Percentiles rank a stretch among this genome's conserved stretches.
phyloP scores from a whole-genome alignment of 768 basidiomycete species.

The Leccinum subtestaceum region DNA sequence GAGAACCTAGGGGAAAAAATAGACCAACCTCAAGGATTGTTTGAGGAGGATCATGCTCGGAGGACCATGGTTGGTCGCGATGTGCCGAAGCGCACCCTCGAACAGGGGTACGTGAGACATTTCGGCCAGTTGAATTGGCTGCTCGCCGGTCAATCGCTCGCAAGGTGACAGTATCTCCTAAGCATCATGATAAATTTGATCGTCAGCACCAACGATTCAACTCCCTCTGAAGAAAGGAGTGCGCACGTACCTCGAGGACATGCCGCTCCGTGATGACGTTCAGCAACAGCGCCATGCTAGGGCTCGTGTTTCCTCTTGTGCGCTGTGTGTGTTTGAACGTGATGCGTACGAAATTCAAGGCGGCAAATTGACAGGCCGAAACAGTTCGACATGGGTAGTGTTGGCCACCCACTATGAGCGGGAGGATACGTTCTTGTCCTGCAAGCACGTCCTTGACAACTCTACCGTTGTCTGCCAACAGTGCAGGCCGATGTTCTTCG shows the following conservation, averaged over 20 bases:
- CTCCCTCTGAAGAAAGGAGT: too few species aligned
- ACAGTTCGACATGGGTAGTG: slow-evolving; percentile 40
- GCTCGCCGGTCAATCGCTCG: slow-evolving; percentile 42
- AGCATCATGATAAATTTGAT: not conserved
- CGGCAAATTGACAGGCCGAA: slow-evolving; percentile 61
- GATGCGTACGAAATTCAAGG: slow-evolving; percentile 57
- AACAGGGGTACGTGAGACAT: slow-evolving; percentile 50
- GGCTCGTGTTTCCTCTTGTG: not conserved
- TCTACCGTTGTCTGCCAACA: slow-evolving; percentile 9
- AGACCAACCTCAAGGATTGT: slow-evolving; percentile 23
- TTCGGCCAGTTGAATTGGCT: slow-evolving; percentile 50
- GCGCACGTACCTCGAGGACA: slow-evolving; percentile 21
- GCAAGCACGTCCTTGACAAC: slow-evolving; percentile 25
- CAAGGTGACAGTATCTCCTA: slow-evolving; percentile 56
- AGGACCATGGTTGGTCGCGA: slow-evolving; percentile 31
- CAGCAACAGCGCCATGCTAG: slow-evolving; percentile 13
- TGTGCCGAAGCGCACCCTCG: slow-evolving; percentile 30
- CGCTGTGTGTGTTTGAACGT: slow-evolving; percentile 32
- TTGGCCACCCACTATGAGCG: slow-evolving; percentile 40
- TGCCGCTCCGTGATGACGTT: slow-evolving; percentile 11
- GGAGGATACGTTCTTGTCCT: slow-evolving; percentile 37
- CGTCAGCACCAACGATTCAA: not conserved
- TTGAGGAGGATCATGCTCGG: slow-evolving; percentile 39
- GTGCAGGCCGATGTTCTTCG: slow-evolving; percentile 7
- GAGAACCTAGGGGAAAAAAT: not conserved